These are phyloP conservation scores for carrot (Daucus carota) DNA, from an alignment of 129 eudicot species.

Conservation along the genomic window DNA sequence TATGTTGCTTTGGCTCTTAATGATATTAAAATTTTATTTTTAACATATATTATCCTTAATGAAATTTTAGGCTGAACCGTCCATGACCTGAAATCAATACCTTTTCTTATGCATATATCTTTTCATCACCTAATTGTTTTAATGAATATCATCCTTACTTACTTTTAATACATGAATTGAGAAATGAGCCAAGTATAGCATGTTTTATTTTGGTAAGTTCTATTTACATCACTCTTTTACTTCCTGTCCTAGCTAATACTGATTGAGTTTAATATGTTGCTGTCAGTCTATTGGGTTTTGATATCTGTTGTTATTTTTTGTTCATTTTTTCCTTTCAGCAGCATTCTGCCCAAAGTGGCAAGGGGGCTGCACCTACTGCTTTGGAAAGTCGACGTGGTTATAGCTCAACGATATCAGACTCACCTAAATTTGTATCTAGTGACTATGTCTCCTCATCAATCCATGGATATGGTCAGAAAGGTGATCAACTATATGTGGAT, in stretches of 20 bases:
- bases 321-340: conserved; percentile 13
- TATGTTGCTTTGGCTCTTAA: too few relatives aligned
- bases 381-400: conserved; percentile 68
- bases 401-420: conserved; percentile 50
- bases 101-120: background rate
- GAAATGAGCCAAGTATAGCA: background rate
- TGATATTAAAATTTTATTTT: too few relatives aligned
- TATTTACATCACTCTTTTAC: background rate
- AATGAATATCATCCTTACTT: background rate
- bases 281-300: background rate
- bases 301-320: background rate
- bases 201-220: background rate
- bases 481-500: conserved; percentile 45
- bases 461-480: conserved; percentile 65
- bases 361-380: conserved; percentile 52
- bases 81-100: background rate
- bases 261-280: background rate
- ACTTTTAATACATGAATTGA: background rate
- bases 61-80: background rate
- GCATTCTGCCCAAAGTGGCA: conserved; percentile 50
- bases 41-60: too few relatives aligned
- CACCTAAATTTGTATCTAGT: conserved; percentile 56
- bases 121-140: background rate
- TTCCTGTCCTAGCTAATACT: background rate
- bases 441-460: conserved; percentile 54